Evolutionary conservation across 1,139 yeast genomes (phyloP).

Genomic region (Candida pseudocylindracea): DNA sequence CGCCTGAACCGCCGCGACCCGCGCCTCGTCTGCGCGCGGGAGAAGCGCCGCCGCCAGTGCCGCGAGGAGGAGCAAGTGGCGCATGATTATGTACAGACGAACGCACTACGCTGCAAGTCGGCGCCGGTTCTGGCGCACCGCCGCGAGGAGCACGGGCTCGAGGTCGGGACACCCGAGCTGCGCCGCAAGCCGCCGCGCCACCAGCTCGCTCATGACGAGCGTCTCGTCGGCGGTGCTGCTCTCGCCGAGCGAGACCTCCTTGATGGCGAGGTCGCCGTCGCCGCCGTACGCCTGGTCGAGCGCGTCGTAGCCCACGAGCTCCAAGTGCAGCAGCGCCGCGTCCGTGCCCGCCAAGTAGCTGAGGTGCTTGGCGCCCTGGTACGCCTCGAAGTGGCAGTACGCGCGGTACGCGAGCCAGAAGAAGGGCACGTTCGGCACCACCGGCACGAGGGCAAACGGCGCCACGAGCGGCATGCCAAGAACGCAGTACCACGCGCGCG

Average conservation of each 20-base stretch:
- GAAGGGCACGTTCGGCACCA: slow-evolving; percentile 93
- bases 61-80: no score
- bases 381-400: slow-evolving; percentile 70
- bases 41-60: no score
- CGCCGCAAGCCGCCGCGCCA: no score
- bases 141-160: no score
- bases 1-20: no score
- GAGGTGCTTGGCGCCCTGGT: slow-evolving; percentile 52
- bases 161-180: no score
- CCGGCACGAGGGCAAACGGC: slow-evolving; percentile 65
- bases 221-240: no score
- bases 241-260: background rate
- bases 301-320: slow-evolving; percentile 1
- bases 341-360: slow-evolving; percentile 17
- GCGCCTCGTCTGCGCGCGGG: no score
- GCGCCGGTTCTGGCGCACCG: no score
- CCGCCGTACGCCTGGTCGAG: slow-evolving; percentile 1
- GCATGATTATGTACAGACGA: no score
- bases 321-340: slow-evolving; percentile 2
- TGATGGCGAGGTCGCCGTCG: background rate
- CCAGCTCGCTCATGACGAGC: no score
- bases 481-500: slow-evolving; percentile 20
- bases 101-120: no score
- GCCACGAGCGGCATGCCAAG: slow-evolving; percentile 55
- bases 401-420: slow-evolving; percentile 65